Evolutionary conservation across 352 stramenopile genomes (phyloP).

Genomic region (Pythium apleroticum): DNA sequence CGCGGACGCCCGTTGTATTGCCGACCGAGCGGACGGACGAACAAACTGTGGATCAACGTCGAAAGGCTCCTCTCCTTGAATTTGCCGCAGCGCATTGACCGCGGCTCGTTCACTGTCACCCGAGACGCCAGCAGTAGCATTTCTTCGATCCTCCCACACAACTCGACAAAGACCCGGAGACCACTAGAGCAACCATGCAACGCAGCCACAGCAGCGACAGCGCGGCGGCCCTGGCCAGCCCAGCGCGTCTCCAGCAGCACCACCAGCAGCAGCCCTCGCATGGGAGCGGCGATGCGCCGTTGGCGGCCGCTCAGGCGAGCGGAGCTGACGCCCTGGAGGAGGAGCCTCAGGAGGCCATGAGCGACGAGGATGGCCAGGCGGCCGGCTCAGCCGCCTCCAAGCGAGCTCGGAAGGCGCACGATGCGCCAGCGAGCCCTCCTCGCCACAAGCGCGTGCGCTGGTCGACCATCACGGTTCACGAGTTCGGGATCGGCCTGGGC

Average conservation of each 20-base stretch:
- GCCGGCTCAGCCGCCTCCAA: not conserved
- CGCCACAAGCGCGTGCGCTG: conserved; percentile 37
- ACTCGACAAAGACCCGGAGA: not conserved
- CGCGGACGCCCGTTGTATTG: conserved; percentile 17
- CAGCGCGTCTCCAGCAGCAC: not conserved
- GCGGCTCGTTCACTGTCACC: conserved; percentile 21
- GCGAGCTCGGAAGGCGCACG: not conserved
- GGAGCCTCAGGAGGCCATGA: not conserved
- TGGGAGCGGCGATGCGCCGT: not conserved
- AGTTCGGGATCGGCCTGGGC: conserved; percentile 46
- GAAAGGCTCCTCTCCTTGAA: conserved; percentile 35
- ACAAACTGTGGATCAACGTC: conserved; percentile 32
- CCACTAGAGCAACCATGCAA: not conserved
- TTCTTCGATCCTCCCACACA: conserved; percentile 15
- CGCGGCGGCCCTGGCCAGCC: not conserved
- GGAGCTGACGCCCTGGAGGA: not conserved
- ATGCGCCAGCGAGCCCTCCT: conserved; percentile 8
- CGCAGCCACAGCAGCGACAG: not conserved
- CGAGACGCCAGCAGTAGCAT: conserved; percentile 8
- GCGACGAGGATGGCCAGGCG: conserved; percentile 6
- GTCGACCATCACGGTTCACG: conserved; percentile 49
- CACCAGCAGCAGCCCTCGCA: not conserved
- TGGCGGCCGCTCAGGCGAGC: not conserved
- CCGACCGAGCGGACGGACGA: conserved; percentile 16
- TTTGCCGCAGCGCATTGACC: conserved; percentile 28